Conservation (phyloP, 2,329 filamentous ascomycete genomes). For the Microcyclospora tardicrescens region DNA sequence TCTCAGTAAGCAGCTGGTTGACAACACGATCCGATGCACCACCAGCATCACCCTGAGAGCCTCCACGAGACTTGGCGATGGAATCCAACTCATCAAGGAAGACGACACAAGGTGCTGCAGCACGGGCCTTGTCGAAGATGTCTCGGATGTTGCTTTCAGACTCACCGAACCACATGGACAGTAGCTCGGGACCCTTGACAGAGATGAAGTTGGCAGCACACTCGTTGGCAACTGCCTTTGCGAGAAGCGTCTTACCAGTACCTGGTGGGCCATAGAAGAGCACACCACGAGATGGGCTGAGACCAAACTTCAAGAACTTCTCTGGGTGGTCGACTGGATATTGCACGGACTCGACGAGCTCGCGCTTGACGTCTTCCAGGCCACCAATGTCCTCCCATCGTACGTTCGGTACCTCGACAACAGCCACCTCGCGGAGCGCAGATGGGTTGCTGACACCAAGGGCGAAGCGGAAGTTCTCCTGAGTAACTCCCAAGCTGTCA, state of each 20-base stretch:
- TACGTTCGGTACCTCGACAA: constrained; percentile 97
- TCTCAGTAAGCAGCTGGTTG: constrained; percentile 98
- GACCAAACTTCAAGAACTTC: constrained; percentile 99
- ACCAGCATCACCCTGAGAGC: constrained; percentile 87
- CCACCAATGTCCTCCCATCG: constrained; percentile 99
- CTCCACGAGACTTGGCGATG: constrained; percentile 98
- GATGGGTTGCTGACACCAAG: constrained; percentile 97
- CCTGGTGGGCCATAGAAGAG: constrained; percentile 97
- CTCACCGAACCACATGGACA: constrained; percentile 99
- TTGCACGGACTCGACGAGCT: constrained; percentile 96
- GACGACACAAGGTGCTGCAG: constrained; percentile 92
- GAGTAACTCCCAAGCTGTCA: constrained; percentile 94
- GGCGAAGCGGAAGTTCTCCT: constrained; percentile 99
- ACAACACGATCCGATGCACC: constrained; percentile 99
- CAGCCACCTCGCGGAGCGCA: constrained; percentile 93
- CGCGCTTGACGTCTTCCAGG: constrained; percentile 95
- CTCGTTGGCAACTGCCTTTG: constrained; percentile 98
- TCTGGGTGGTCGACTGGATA: constrained; percentile 99
- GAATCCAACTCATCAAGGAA: constrained; percentile 98
- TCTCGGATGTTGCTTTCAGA: constrained; percentile 99
- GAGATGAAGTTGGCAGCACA: constrained; percentile 99
- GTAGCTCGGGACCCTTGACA: constrained; percentile 92
- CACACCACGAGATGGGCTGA: constrained; percentile 94
- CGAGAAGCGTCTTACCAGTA: constrained; percentile 99
- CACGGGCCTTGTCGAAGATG: constrained; percentile 98